Conservation (phyloP, 805 yeast species). For the Zygosaccharomyces pseudorouxii region DNA sequence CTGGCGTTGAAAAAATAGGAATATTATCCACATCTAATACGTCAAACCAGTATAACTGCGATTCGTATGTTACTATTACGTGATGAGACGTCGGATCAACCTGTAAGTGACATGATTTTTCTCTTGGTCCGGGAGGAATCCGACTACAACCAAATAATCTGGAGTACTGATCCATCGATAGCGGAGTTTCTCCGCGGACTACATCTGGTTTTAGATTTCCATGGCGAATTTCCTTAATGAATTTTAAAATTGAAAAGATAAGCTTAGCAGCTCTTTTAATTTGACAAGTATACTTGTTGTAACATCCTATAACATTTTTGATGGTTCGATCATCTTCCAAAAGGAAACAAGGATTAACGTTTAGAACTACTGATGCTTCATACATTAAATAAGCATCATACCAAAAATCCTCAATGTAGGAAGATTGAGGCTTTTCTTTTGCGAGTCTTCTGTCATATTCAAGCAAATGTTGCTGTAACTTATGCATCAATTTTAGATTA, state of each 20-base stretch:
- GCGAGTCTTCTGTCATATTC: slow-evolving; percentile 59
- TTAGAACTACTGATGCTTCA: slow-evolving; percentile 87
- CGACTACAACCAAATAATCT: slow-evolving; percentile 84
- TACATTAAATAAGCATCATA: slow-evolving; percentile 82
- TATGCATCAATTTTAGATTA: slow-evolving; percentile 38
- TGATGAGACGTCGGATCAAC: slow-evolving; percentile 72
- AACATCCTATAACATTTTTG: slow-evolving; percentile 32
- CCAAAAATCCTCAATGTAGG: slow-evolving; percentile 94
- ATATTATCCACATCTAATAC: slow-evolving; percentile 72
- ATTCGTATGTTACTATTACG: slow-evolving; percentile 73
- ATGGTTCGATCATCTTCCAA: slow-evolving; percentile 85
- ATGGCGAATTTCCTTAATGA: slow-evolving; percentile 71
- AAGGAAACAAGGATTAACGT: slow-evolving; percentile 84
- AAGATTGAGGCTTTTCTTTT: slow-evolving; percentile 57
- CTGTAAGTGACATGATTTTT: slow-evolving; percentile 65
- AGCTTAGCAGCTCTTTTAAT: slow-evolving; percentile 77
- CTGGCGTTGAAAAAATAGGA: slow-evolving; percentile 60
- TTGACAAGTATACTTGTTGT: slow-evolving; percentile 43
- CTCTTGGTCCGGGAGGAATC: slow-evolving; percentile 72
- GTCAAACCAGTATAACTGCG: slow-evolving; percentile 94
- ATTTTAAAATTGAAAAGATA: slow-evolving; percentile 70
- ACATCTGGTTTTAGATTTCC: slow-evolving; percentile 70
- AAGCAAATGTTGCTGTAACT: slow-evolving; percentile 54
- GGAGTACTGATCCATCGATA: slow-evolving; percentile 90
- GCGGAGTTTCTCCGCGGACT: slow-evolving; percentile 54